Conservation (phyloP, 2,329 filamentous ascomycete genomes). For the Aspergillus thermomutatus region DNA sequence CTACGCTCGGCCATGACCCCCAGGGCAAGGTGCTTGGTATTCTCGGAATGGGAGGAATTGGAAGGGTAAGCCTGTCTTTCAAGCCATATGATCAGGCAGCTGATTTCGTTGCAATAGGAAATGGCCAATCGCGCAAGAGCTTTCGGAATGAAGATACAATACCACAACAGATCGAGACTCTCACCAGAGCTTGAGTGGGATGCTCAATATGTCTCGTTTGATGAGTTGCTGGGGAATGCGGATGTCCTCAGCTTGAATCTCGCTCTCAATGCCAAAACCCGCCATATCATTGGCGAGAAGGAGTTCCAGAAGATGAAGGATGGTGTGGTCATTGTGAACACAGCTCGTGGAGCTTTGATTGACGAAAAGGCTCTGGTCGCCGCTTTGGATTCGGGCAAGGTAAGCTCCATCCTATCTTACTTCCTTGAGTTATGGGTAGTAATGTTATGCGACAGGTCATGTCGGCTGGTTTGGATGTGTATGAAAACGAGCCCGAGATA, state of each 20-base stretch:
- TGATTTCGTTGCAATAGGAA: conserved; percentile 31
- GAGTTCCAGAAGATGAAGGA: conserved; percentile 47
- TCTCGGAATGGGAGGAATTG: conserved; percentile 48
- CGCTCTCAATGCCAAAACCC: conserved; percentile 42
- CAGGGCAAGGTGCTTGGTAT: conserved; percentile 46
- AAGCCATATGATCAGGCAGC: neutral
- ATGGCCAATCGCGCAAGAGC: conserved; percentile 44
- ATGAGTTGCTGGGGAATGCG: conserved; percentile 43
- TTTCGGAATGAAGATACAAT: conserved; percentile 47
- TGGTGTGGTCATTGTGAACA: conserved; percentile 44
- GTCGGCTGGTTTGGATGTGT: conserved; percentile 46
- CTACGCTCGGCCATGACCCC: conserved; percentile 44
- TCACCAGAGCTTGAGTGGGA: conserved; percentile 39
- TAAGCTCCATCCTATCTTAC: conserved; percentile 13
- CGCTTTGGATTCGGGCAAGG: conserved; percentile 45
- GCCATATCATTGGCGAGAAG: conserved; percentile 45
- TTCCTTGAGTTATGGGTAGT: neutral
- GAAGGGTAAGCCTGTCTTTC: conserved; percentile 33
- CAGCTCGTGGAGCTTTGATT: conserved; percentile 43
- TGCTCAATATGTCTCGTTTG: conserved; percentile 45
- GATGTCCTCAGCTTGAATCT: conserved; percentile 48
- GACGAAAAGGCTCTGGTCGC: conserved; percentile 47
- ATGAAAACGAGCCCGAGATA: conserved; percentile 45
- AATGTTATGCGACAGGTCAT: conserved; percentile 26
- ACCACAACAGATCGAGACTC: conserved; percentile 45